Evolutionary conservation across 2,329 filamentous ascomycete genomes (phyloP).

Genomic region (Fusarium lyarnte): DNA sequence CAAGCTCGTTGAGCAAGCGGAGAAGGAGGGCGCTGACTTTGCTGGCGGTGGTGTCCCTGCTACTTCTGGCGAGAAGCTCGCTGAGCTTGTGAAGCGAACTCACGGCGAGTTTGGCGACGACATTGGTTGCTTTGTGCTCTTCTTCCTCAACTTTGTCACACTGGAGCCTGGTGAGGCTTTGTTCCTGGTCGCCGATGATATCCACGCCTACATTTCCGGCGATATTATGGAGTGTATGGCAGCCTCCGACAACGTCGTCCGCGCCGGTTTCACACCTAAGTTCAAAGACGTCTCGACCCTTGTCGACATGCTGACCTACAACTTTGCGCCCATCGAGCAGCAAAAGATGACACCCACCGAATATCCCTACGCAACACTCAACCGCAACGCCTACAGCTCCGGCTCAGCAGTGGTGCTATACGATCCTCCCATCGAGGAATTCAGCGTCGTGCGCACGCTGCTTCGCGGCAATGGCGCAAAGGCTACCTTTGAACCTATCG

Average conservation of each 20-base stretch:
- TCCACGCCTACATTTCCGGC: slow-evolving; percentile 91
- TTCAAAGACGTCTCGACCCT: slow-evolving; percentile 96
- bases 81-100: slow-evolving; percentile 79
- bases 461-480: slow-evolving; percentile 78
- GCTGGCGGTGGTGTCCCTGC: slow-evolving; percentile 76
- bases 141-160: slow-evolving; percentile 96
- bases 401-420: slow-evolving; percentile 80
- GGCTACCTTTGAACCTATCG: slow-evolving; percentile 86
- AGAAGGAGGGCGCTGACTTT: slow-evolving; percentile 75
- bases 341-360: slow-evolving; percentile 91
- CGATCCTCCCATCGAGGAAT: slow-evolving; percentile 96
- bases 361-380: slow-evolving; percentile 87
- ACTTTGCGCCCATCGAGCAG: slow-evolving; percentile 90
- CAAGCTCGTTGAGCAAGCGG: slow-evolving; percentile 75
- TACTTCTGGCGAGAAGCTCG: slow-evolving; percentile 74
- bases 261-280: slow-evolving; percentile 96
- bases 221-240: slow-evolving; percentile 99
- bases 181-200: slow-evolving; percentile 96
- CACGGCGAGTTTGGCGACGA: slow-evolving; percentile 88
- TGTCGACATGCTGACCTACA: slow-evolving; percentile 92
- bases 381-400: slow-evolving; percentile 82
- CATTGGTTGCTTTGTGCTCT: slow-evolving; percentile 92
- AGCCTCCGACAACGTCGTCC: slow-evolving; percentile 97
- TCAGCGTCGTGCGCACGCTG: slow-evolving; percentile 84
- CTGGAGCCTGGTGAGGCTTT: slow-evolving; percentile 90